Evolutionary conservation across 805 yeast genomes (phyloP).

Genomic region (Candida tammaniensis): DNA sequence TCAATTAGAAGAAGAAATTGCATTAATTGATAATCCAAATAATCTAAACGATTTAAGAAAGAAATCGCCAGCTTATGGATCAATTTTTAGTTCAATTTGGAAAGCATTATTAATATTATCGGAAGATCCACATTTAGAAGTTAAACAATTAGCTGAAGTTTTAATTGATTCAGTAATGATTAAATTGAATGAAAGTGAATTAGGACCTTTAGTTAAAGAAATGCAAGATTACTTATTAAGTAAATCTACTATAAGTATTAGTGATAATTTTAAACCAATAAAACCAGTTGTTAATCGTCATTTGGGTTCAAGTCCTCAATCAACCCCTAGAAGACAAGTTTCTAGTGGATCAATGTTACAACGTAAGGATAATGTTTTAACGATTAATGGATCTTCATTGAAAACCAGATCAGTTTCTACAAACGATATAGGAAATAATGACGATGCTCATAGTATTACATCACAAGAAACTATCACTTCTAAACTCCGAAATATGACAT

Average conservation of each 20-base stretch:
- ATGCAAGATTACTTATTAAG: slow-evolving; percentile 64
- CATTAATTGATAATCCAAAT: slow-evolving; percentile 62
- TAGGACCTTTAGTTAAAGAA: slow-evolving; percentile 61
- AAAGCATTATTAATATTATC: slow-evolving; percentile 74
- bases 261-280: slow-evolving; percentile 38
- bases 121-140: slow-evolving; percentile 86
- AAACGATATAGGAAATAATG: slow-evolving; percentile 7
- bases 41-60: slow-evolving; percentile 62
- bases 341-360: slow-evolving; percentile 20
- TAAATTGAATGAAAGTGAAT: slow-evolving; percentile 60
- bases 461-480: slow-evolving; percentile 31
- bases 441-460: slow-evolving; percentile 19
- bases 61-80: slow-evolving; percentile 79
- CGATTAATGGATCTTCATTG: slow-evolving; percentile 26
- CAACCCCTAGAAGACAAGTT: slow-evolving; percentile 16
- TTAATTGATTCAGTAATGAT: slow-evolving; percentile 71
- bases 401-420: slow-evolving; percentile 29
- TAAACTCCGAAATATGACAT: slow-evolving; percentile 29
- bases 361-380: slow-evolving; percentile 21
- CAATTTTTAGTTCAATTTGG: slow-evolving; percentile 85
- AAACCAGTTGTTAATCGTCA: slow-evolving; percentile 27
- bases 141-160: slow-evolving; percentile 65
- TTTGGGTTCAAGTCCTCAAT: slow-evolving; percentile 1
- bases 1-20: slow-evolving; percentile 77
- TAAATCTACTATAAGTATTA: slow-evolving; percentile 40